These are phyloP conservation scores for Sequoiadendron giganteum DNA, from an alignment of 75 land plant genomes.

Conservation along the genomic window DNA sequence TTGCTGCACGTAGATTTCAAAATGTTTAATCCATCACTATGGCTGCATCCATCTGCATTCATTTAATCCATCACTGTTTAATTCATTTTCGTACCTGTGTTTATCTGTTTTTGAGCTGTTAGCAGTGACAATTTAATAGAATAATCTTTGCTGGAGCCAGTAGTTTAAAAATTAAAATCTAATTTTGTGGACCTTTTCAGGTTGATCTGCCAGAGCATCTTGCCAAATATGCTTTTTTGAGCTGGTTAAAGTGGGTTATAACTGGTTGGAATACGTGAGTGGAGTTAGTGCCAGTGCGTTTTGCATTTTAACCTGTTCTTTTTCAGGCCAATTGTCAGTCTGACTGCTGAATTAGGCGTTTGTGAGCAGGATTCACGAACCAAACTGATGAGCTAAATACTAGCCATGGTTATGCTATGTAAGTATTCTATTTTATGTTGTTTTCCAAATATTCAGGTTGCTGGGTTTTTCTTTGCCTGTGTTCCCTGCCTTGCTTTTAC, in stretches of 20 bases:
- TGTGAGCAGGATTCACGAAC: neutral
- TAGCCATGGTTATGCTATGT: neutral
- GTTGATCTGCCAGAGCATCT: conserved; percentile 41
- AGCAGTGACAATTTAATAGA: neutral
- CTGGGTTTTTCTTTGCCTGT: neutral
- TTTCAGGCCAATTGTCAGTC: neutral
- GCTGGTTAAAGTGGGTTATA: conserved; percentile 31
- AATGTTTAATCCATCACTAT: no score
- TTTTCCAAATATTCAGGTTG: neutral
- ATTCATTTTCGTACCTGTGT: neutral
- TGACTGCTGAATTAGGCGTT: neutral
- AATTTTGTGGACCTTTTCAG: conserved; percentile 18
- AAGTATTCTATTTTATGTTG: neutral
- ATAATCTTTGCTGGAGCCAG: neutral
- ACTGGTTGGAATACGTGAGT: conserved; percentile 5
- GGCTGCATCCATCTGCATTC: neutral
- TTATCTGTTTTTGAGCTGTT: neutral
- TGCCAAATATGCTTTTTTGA: conserved; percentile 17
- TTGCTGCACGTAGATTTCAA: neutral
- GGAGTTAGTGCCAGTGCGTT: neutral
- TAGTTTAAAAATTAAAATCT: neutral
- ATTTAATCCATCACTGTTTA: no score
- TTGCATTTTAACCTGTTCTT: neutral
- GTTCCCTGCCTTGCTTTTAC: neutral
- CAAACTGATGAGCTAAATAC: neutral